These are phyloP conservation scores for Rhodotorula kratochvilovae DNA, from an alignment of 768 basidiomycete species.

Conservation along the genomic window DNA sequence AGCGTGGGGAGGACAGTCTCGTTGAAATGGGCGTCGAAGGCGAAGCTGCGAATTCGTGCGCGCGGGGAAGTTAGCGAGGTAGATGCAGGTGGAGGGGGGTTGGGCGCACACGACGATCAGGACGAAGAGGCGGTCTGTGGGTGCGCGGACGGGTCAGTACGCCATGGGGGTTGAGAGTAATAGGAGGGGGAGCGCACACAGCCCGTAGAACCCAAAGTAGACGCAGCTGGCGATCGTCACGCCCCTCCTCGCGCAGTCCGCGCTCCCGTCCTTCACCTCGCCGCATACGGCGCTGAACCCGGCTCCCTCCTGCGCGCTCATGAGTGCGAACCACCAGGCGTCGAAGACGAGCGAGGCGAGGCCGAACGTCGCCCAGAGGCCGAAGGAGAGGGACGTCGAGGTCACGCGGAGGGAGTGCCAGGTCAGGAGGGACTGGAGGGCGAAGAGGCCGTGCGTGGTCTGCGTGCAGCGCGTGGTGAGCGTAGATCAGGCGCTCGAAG, in stretches of 20 bases:
- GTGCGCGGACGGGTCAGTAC: neutral
- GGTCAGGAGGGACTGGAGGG: constrained; percentile 14
- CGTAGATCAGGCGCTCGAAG: no score
- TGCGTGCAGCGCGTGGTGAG: no score
- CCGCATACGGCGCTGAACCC: constrained; percentile 16
- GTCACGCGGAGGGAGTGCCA: constrained; percentile 8
- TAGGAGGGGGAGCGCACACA: neutral
- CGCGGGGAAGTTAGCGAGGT: no score
- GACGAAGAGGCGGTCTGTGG: constrained; percentile 9
- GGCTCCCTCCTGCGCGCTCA: neutral
- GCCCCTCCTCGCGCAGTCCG: neutral
- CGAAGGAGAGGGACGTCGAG: constrained; percentile 1
- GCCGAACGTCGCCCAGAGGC: constrained; percentile 1
- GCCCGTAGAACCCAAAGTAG: constrained; percentile 2
- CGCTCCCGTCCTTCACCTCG: neutral
- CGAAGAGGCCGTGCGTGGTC: constrained; percentile 12
- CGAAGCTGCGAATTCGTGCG: no score
- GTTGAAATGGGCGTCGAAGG: neutral
- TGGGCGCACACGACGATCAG: neutral
- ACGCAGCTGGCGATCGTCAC: constrained; percentile 11
- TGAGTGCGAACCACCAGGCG: constrained; percentile 21
- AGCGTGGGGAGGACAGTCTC: neutral
- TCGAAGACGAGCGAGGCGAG: constrained; percentile 9
- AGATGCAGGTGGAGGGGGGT: neutral
- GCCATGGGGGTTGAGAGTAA: no score